phyloP scores from a whole-genome alignment of 352 stramenopile species.

The Phytophthora ramorum region DNA sequence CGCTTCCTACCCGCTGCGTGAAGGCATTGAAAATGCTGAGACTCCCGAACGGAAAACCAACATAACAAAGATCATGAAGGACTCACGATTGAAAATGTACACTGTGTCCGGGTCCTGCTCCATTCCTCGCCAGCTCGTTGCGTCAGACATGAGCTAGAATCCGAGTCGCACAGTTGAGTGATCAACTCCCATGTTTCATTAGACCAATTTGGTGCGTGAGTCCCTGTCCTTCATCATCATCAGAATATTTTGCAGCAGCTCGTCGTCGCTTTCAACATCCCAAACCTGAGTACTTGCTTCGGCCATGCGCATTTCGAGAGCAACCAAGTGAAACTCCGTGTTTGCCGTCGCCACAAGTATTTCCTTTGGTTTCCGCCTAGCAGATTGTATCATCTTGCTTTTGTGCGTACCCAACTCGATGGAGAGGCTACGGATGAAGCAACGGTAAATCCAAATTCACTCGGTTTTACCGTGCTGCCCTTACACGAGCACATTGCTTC shows the following conservation, averaged over 20 bases:
- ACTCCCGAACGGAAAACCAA: no score
- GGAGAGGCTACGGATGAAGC: constrained; percentile 11
- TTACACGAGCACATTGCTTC: neutral
- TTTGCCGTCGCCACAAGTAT: no score
- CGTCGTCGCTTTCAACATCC: neutral
- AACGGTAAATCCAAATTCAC: constrained; percentile 22
- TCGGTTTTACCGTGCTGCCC: no score
- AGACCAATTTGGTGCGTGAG: no score
- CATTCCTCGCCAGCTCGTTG: neutral
- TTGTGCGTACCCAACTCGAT: constrained; percentile 4
- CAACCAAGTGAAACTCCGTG: constrained; percentile 9
- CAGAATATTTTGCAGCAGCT: no score
- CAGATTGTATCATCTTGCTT: neutral
- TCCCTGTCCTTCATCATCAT: no score
- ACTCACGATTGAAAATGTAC: no score
- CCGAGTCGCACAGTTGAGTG: neutral
- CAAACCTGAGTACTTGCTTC: constrained; percentile 14
- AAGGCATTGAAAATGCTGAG: no score
- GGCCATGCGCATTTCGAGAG: constrained; percentile 15
- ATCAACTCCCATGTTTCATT: constrained; percentile 6
- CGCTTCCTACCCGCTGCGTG: no score
- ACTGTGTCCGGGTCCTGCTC: neutral
- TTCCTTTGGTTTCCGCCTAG: constrained; percentile 15
- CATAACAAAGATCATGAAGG: no score
- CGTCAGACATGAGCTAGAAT: neutral